Percentiles rank a stretch among this genome's conserved stretches.
Conservation (phyloP, 2,329 filamentous ascomycete species). For the Pseudogymnoascus sp. region DNA sequence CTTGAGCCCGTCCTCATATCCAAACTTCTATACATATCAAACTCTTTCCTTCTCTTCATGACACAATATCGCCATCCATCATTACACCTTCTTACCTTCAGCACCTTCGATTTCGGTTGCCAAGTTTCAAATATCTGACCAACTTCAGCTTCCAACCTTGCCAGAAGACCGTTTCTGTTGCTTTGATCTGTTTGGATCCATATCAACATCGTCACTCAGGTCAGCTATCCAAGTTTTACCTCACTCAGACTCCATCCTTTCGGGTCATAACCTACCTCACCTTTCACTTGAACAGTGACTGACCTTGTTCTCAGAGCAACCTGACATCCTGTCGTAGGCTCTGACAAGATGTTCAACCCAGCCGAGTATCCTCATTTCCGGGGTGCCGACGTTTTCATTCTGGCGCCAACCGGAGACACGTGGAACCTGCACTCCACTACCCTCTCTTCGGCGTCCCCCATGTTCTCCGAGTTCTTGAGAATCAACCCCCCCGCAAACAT, state of each 20-base stretch:
- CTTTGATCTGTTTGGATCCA: not conserved
- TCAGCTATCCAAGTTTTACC: not conserved
- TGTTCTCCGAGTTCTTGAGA: conserved; percentile 15
- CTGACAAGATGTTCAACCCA: not conserved
- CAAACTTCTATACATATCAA: conserved; percentile 11
- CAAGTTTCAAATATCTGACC: not conserved
- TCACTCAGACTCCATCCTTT: not conserved
- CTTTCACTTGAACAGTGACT: not conserved
- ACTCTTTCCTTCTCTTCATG: not conserved
- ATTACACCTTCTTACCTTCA: not conserved
- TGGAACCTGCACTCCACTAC: conserved; percentile 23
- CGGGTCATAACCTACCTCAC: not conserved
- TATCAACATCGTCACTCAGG: not conserved
- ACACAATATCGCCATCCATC: not conserved
- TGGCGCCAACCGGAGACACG: conserved; percentile 17
- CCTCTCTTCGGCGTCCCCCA: conserved; percentile 16
- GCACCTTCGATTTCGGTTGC: not conserved
- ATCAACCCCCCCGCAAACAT: conserved; percentile 10
- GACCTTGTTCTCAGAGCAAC: not conserved
- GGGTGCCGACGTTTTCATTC: conserved; percentile 24
- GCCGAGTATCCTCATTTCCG: conserved; percentile 14
- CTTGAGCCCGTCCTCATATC: not conserved
- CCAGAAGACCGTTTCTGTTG: not conserved
- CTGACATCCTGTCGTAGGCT: not conserved
- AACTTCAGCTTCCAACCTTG: not conserved